Evolutionary conservation across 2,329 filamentous ascomycete genomes (phyloP), one percentile per base, ranked within the genome.

Genomic region (Lachnellula subtilissima): DNA sequence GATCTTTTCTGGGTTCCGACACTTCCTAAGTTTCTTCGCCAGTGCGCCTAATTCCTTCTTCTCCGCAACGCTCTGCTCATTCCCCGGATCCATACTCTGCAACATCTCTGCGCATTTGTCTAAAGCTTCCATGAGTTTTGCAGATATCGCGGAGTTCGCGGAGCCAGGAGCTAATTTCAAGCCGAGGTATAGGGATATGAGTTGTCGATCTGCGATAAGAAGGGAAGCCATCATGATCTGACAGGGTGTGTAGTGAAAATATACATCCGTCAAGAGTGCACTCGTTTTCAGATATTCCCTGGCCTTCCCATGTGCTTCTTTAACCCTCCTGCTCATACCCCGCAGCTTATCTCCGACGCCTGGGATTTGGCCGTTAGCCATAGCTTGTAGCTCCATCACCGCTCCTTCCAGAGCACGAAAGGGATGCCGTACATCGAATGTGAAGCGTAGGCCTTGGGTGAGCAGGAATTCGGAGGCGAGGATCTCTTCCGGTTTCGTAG

Each of bases 191-290:
- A 65, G 67, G 14, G 63, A 59, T 3, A 64, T 62, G 12, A 94
- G 74, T 0, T 79, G 82, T 42, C 77, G 74, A 69, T 97, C 93
- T 0, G 86, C 89, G 51, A 95, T 80, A 14, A 87, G 78, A 28
- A 97, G 74, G 0, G 92, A 85, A 0, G 90, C 87, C 57, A 97
- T 80, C 85, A 92, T 92, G 70, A 97, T 96, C 71, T 99, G 94
- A 23, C 89, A 88, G 0, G 94, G 94, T 0, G 93, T 93, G 74
- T 89, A 97, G 72, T 96, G 87, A 74, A 97, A 97, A 75, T 97
- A 97, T n/a, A 84, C 91, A 67, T 99, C 94, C 25, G 93, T 96
- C 59, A 97, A 80, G 50, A 96, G 76, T 0, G 91, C 89, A 55
- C 89, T 88, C 53, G 85, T 87, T 68, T 90, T 90, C 53, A 95